Percentiles rank a stretch among this genome's conserved stretches.
These are phyloP conservation scores for Tilletia indica DNA, from an alignment of 1,284 basidiomycete genomes.

Conservation along the genomic window DNA sequence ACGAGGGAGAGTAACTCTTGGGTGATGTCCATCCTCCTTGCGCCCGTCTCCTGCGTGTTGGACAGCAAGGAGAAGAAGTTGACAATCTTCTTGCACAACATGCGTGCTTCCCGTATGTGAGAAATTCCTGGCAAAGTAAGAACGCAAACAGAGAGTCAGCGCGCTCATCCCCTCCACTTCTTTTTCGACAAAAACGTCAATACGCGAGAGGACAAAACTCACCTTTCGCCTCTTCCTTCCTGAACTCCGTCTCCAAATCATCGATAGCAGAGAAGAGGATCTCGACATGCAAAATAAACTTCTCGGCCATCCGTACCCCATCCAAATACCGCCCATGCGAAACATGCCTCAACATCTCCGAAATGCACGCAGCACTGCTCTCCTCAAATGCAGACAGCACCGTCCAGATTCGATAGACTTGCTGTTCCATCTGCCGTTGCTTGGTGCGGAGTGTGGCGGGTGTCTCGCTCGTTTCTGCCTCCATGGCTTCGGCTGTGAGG, in stretches of 20 bases:
- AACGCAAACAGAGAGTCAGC: not conserved
- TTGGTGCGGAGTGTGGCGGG: constrained; percentile 82
- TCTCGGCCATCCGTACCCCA: constrained; percentile 95
- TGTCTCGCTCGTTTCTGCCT: constrained; percentile 73
- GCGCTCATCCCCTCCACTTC: no score
- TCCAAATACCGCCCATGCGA: constrained; percentile 94
- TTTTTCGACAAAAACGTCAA: no score
- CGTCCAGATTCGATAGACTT: constrained; percentile 99
- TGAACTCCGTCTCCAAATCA: constrained; percentile 86
- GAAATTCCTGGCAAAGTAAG: constrained; percentile 67
- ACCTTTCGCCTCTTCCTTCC: constrained; percentile 65
- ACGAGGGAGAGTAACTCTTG: constrained; percentile 96
- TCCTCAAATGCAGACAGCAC: constrained; percentile 97
- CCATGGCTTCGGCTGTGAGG: constrained; percentile 40
- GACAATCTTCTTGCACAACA: constrained; percentile 98
- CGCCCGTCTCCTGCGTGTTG: constrained; percentile 89
- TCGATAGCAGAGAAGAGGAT: constrained; percentile 96
- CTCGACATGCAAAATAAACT: constrained; percentile 97
- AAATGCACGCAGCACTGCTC: constrained; percentile 97
- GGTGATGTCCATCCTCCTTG: constrained; percentile 88
- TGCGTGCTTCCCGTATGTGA: constrained; percentile 93
- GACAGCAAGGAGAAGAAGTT: constrained; percentile 95
- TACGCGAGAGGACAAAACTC: constrained; percentile 58
- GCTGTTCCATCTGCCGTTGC: constrained; percentile 91
- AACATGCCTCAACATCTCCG: constrained; percentile 92